Evolutionary conservation across 306 rosid species (phyloP), one percentile per base, ranked within the genome.

Genomic region (Malus sieversii): DNA sequence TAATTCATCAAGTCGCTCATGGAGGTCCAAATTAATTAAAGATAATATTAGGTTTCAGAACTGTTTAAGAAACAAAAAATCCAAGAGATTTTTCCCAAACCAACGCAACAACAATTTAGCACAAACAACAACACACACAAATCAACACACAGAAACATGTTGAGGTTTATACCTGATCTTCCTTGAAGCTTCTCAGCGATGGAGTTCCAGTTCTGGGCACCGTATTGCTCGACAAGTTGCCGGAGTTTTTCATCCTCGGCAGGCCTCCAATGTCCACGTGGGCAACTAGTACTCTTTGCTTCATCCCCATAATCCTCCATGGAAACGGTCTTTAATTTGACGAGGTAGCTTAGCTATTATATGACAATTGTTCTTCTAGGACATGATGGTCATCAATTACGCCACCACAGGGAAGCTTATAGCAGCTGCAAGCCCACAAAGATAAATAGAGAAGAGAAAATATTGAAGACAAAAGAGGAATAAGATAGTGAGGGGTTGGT

Each of bases 201-300:
- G 8, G 98, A 92, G 63, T 95, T 95, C 99, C 99, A 95, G 61
- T 95, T 95, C 67, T 95, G 99, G 0, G 98, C 93, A 44, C 98
- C 99, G 33, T 82, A 90, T 76, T 90, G 91, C 79, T 92, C 82
- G 38, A 95, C 99, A 10, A 95, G 96, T 33, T 79, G 92, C 32
- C 91, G 82, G 62, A 95, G 97, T 55, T 84, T 88, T 76, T 92
- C 98, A 73, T 95, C 99, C 61, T 95, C 99, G 0, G 92, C 97
- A 0, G 97, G 97, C 70, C 97, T 59, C 99, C 97, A 95, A 84
- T 95, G 99, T 23, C 99, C 99, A 5, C 97, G 85, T 1, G 93
- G 93, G 78, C 91, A 90, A 25, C 70, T 53, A 13, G 77, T 27
- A 53, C 60, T 61, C 80, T 82, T 90, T 68, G 86, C 84, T 15